Evolutionary conservation across 306 rosid genomes (phyloP), one percentile per base, ranked within the genome.

Genomic region (Rosa persica): DNA sequence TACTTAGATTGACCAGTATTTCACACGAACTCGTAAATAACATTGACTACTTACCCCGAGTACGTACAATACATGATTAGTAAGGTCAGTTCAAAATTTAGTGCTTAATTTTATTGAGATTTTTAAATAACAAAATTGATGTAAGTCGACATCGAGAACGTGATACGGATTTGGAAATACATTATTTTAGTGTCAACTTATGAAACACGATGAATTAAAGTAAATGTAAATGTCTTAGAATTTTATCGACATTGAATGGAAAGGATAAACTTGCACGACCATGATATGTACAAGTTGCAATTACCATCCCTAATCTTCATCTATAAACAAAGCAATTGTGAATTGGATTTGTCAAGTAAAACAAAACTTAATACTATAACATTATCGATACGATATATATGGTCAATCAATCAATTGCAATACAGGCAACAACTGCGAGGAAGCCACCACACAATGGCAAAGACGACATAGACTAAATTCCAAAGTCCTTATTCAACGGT

Each of bases 401-500:
- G 77, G 65, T 22, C 62, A n/a, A 9, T 15, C 43, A 12, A 64
- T 65, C 44, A 16, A 65, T 36, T 7, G 44, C 12, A 17, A 13
- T 5, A 25, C 60, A 43, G 34, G 22, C 40, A 17, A 34, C 39
- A 70, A n/a, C 11, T 1, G 30, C 43, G 15, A 79, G 54, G 77
- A 79, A 71, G 54, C 52, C 64, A 23, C 77, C 70, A 12, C 46
- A 60, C 47, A 46, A 20, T 60, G 22, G 49, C 43, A 13, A 71
- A n/a, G n/a, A n/a, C 2, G 78, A 16, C 78, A 74, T 23, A 73
- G 13, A 51, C 76, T 36, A 39, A 0, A 8, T 57, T 43, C 68
- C 78, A 23, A 74, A 74, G 2, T 36, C 9, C 15, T 74, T 22
- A 57, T 74, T 74, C 25, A 74, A 57, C 68, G 42, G 16, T 74